phyloP scores from a whole-genome alignment of 2,329 filamentous ascomycete species.

The Exophiala viscosa region DNA sequence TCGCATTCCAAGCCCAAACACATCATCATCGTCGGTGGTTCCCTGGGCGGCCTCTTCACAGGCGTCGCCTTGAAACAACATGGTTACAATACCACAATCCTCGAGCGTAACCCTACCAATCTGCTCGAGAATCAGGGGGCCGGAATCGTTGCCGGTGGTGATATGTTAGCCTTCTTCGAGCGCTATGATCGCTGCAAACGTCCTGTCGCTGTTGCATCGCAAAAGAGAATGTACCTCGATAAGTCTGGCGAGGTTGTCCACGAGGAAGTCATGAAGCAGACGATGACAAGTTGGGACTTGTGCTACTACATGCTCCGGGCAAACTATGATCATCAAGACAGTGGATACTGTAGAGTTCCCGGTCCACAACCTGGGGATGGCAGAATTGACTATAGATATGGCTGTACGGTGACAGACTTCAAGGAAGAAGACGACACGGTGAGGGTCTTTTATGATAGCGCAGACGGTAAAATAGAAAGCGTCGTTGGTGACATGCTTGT shows the following conservation, averaged over 20 bases:
- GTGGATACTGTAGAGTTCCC: constrained; percentile 15
- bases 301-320: constrained; percentile 27
- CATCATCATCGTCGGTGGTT: constrained; percentile 28
- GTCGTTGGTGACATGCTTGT: constrained; percentile 25
- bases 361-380: constrained; percentile 20
- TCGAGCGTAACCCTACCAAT: constrained; percentile 26
- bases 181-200: constrained; percentile 23
- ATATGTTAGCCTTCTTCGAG: constrained; percentile 22
- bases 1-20: constrained; percentile 7
- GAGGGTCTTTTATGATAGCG: constrained; percentile 19
- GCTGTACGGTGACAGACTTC: constrained; percentile 21
- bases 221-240: constrained; percentile 21
- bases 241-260: constrained; percentile 16
- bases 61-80: constrained; percentile 27
- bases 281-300: constrained; percentile 28
- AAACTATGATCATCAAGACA: constrained; percentile 27
- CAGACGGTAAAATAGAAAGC: constrained; percentile 10
- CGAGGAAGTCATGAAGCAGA: constrained; percentile 19
- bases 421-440: constrained; percentile 18
- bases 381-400: constrained; percentile 20
- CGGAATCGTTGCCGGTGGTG: constrained; percentile 23
- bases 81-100: constrained; percentile 25
- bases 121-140: constrained; percentile 26
- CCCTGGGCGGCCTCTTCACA: constrained; percentile 27
- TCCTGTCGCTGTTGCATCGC: constrained; percentile 21